Evolutionary conservation across 768 basidiomycete species (phyloP).

Genomic region (Podaxis sp.): DNA sequence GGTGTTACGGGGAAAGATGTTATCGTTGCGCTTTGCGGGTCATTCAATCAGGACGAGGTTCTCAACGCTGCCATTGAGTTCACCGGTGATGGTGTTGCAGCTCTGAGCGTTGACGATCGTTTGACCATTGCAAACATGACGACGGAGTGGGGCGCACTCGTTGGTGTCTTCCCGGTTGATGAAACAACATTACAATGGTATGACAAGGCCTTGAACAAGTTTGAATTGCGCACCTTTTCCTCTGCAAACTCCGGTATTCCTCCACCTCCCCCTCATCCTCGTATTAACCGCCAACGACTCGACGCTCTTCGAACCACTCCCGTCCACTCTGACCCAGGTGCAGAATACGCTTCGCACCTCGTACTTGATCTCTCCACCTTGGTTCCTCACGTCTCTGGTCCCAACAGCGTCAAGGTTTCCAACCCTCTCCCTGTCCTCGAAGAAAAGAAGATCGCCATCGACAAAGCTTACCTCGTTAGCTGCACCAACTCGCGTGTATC

Average conservation of each 20-base stretch:
- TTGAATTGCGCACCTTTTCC: conserved; percentile 76
- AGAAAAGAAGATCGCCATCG: conserved; percentile 69
- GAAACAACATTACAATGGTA: conserved; percentile 84
- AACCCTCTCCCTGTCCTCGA: conserved; percentile 87
- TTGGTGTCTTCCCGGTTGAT: conserved; percentile 93
- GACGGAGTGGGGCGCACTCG: conserved; percentile 98
- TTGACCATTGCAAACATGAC: conserved; percentile 99
- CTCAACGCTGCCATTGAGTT: conserved; percentile 97
- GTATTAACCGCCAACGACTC: conserved; percentile 76
- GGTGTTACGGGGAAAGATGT: conserved; percentile 99
- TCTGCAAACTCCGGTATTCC: conserved; percentile 54
- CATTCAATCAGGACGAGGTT: conserved; percentile 95
- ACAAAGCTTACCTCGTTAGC: conserved; percentile 98
- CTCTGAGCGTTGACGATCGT: conserved; percentile 85
- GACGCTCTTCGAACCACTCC: conserved; percentile 53
- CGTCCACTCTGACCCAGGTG: conserved; percentile 72
- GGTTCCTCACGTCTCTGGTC: conserved; percentile 94
- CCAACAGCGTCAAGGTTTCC: conserved; percentile 97
- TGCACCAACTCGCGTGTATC: conserved; percentile 98
- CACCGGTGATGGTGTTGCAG: conserved; percentile 79
- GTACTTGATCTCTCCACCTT: conserved; percentile 91
- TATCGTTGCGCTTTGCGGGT: conserved; percentile 93
- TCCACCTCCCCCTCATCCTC: conserved; percentile 76
- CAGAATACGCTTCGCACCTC: conserved; percentile 83
- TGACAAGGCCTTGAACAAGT: conserved; percentile 63